A percentile compares a stretch with the other conserved stretches of the same genome.
Evolutionary conservation across 2,329 filamentous ascomycete species (phyloP).

Genomic region (Mariannaea sp.): DNA sequence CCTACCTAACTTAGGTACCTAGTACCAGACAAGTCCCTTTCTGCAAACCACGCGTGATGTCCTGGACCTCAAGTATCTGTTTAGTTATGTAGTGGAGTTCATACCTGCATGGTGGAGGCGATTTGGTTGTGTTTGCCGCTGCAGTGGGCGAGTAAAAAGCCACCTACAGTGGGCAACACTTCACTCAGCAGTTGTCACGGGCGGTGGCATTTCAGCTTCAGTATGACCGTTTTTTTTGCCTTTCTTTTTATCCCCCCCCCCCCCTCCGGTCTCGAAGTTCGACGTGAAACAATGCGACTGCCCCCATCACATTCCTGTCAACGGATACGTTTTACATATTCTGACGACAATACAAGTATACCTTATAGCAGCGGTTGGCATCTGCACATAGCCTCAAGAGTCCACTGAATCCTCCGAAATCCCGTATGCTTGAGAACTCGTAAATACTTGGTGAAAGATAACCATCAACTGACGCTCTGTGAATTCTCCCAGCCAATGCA

Average conservation of each 20-base stretch:
- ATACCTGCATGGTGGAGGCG: constrained; percentile 8
- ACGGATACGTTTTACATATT: no score
- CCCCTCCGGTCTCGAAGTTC: no score
- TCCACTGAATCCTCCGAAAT: constrained; percentile 12
- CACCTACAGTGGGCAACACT: constrained; percentile 8
- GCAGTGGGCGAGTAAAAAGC: neutral
- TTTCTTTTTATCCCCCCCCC: constrained; percentile 7
- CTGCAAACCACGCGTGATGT: constrained; percentile 17
- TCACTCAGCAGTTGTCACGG: constrained; percentile 22
- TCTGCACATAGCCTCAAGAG: no score
- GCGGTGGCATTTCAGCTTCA: constrained; percentile 17
- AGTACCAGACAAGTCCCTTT: no score
- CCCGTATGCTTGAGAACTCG: no score
- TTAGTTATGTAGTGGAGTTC: constrained; percentile 2
- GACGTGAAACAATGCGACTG: no score
- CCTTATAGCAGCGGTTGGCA: no score
- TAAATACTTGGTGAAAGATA: no score
- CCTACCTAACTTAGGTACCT: constrained; percentile 1
- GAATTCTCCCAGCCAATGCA: no score
- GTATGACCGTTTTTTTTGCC: constrained; percentile 12
- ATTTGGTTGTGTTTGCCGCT: constrained; percentile 15
- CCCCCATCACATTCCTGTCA: no score
- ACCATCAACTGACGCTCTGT: no score
- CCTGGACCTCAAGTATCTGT: constrained; percentile 12
- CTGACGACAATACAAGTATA: no score